Evolutionary conservation across 2,329 filamentous ascomycete genomes (phyloP), one percentile per base, ranked within the genome.

Genomic region (Bretziella fagacearum): DNA sequence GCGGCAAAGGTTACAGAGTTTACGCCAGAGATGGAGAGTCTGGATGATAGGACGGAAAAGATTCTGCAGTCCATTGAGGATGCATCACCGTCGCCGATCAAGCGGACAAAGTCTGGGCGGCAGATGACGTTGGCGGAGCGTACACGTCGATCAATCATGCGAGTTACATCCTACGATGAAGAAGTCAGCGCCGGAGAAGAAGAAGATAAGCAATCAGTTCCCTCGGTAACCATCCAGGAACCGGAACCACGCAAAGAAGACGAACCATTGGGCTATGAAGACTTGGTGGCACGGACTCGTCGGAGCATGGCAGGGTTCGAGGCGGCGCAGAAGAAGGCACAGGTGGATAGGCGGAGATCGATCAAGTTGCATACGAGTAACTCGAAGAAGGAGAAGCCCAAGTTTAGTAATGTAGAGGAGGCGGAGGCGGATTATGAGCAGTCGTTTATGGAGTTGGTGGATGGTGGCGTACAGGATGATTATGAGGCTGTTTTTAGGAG

Each of bases 401-500:
- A 50, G 10, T 42, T 46, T 17, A 33, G 45, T 2, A 29, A 59
- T 22, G 59, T 73, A 4, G 65, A 68, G 4, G 70, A 75, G 54
- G 69, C 66, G 44, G 6, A 42, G 22, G 18, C 35, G 6, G 61
- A 54, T 29, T 57, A 60, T 26, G 57, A 61, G n/a, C 56, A 60
- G 20, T 68, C 76, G 1, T 69, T 82, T 6, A 68, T 89, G 56
- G 73, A 79, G 53, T 63, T 93, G 33, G 77, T 93, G 48, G 70
- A 53, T 13, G 70, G 50, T 13, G 40, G 40, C 10, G 26, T 18
- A 4, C 71, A 79, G 47, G 78, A 84, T 53, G 84, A 93, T 51
- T 82, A 85, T 60, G 80, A 82, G 50, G 81, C 79, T 22, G 79
- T 94, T 1, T 95, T 95, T 59, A 84, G 79, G 62, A 87, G 83